phyloP scores from a whole-genome alignment of 768 basidiomycete species.

The Leccinum rimulosum region DNA sequence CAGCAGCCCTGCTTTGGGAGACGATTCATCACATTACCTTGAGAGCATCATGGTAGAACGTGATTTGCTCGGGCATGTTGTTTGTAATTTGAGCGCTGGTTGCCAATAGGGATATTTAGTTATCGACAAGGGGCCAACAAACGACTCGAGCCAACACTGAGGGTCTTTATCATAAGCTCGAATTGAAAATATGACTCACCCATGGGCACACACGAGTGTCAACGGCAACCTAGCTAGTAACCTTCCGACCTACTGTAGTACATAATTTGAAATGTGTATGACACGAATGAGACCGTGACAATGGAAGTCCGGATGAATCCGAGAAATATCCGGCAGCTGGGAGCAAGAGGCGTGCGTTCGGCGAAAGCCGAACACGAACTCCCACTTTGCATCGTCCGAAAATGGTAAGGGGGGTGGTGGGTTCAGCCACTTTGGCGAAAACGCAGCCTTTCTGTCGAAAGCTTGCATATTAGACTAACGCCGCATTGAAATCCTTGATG shows the following conservation, averaged over 20 bases:
- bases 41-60: conserved; percentile 36
- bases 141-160: background rate
- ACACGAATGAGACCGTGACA: too few species aligned
- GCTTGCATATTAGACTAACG: background rate
- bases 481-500: background rate
- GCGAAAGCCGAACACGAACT: background rate
- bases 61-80: conserved; percentile 32
- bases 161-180: too few species aligned
- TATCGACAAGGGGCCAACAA: background rate
- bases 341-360: background rate
- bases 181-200: too few species aligned
- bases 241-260: too few species aligned
- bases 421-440: background rate
- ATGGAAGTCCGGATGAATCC: too few species aligned
- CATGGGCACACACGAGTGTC: too few species aligned
- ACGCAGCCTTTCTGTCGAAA: background rate
- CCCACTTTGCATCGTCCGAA: background rate
- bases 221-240: background rate
- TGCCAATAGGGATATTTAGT: background rate
- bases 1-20: background rate
- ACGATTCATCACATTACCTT: conserved; percentile 32
- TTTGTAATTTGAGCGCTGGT: background rate
- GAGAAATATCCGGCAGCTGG: too few species aligned
- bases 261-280: too few species aligned
- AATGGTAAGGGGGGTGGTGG: background rate